These are phyloP conservation scores for Venturia asperata DNA, from an alignment of 2,329 filamentous ascomycete genomes.

Conservation along the genomic window DNA sequence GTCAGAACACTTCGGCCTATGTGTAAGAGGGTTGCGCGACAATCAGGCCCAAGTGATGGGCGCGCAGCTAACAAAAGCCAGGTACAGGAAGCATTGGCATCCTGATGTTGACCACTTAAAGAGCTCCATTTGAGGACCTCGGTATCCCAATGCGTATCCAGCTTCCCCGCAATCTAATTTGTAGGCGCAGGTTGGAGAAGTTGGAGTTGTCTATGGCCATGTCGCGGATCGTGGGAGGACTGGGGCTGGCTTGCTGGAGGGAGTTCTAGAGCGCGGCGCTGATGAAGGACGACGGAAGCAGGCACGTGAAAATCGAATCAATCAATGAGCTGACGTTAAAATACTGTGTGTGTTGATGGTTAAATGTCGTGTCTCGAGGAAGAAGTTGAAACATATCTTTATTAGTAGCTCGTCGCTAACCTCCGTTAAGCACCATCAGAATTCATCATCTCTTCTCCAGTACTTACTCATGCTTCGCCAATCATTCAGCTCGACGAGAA, in stretches of 20 bases:
- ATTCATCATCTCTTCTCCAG: not conserved
- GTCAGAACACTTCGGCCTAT: not conserved
- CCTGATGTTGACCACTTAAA: not conserved
- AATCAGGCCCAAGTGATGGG: not conserved
- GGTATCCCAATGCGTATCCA: not conserved
- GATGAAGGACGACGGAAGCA: not conserved
- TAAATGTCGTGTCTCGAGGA: not conserved
- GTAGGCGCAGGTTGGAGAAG: not conserved
- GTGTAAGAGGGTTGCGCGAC: not conserved
- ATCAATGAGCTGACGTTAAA: not conserved
- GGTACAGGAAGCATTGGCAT: not conserved
- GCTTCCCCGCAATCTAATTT: conserved; percentile 1
- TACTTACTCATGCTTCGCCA: no score
- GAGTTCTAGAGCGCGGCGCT: not conserved
- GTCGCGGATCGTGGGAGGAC: not conserved
- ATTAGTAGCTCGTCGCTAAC: no score
- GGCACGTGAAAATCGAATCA: not conserved
- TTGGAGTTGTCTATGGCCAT: not conserved
- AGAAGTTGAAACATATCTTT: no score
- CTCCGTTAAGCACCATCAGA: no score
- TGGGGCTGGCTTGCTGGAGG: not conserved
- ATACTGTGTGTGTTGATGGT: not conserved
- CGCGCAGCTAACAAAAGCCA: not conserved
- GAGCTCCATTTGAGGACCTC: not conserved
- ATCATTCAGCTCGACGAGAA: no score